Conservation (phyloP, 2,329 filamentous ascomycete genomes). For the Pseudocercospora fuligena region DNA sequence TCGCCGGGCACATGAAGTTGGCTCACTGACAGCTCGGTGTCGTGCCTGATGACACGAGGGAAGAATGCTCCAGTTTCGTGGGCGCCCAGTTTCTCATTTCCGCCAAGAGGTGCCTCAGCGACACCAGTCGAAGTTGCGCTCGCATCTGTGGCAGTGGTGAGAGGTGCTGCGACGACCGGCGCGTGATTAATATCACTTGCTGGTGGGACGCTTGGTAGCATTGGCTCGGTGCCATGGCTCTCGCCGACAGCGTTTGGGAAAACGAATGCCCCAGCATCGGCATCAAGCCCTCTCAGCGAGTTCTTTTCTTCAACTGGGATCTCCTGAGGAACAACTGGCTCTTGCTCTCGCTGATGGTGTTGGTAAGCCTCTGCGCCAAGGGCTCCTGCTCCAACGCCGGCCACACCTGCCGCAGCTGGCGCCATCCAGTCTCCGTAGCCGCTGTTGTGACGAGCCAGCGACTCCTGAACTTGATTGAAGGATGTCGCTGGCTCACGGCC, state of each 20-base stretch:
- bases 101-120: constrained; percentile 31
- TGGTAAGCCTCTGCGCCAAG: constrained; percentile 34
- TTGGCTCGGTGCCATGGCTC: background rate
- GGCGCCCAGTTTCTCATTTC: constrained; percentile 38
- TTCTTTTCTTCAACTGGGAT: constrained; percentile 7
- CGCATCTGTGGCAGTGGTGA: background rate
- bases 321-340: constrained; percentile 15
- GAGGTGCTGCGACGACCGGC: background rate
- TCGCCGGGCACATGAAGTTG: constrained; percentile 72
- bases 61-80: constrained; percentile 50
- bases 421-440: constrained; percentile 59
- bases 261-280: constrained; percentile 5
- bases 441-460: constrained; percentile 41
- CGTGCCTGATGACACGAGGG: constrained; percentile 53
- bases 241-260: background rate
- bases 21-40: constrained; percentile 60
- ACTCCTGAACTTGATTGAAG: constrained; percentile 15
- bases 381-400: constrained; percentile 48
- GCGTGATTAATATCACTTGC: background rate
- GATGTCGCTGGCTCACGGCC: constrained; percentile 28
- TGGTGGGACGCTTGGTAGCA: background rate
- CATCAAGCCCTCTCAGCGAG: background rate
- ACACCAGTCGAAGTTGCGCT: background rate
- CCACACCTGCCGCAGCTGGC: constrained; percentile 49
- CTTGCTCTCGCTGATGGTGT: constrained; percentile 30